Evolutionary conservation across 2,329 filamentous ascomycete genomes (phyloP), one percentile per base, ranked within the genome.

Genomic region (Pyrenophora teres): DNA sequence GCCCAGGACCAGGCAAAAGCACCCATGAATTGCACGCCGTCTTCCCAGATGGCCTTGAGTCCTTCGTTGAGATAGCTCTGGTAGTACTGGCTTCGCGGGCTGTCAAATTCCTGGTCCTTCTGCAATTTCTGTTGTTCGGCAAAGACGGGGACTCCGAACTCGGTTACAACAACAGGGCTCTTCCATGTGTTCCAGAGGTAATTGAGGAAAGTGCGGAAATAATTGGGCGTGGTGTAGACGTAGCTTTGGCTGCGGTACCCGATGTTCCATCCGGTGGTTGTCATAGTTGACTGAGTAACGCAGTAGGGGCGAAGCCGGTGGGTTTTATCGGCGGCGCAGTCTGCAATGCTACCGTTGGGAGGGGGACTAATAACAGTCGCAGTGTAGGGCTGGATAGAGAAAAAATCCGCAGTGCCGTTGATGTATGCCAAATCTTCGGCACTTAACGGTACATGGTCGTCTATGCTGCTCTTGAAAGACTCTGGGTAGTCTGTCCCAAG

Each of bases 161-260:
- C 83, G 6, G 78, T 77, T 4, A 85, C 69, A 18, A 74, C 72
- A 6, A 82, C 72, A 0, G 80, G 80, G 0, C 69, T 64, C 27
- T 70, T 77, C 74, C 80, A 87, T 0, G 80, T 85, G 66, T 85
- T 85, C 75, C 79, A 83, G 2, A 87, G 70, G 60, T 85, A 86
- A 57, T 75, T 79, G 4, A 84, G 73, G 55, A 82, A 80, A 46
- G 74, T 76, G 45, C 81, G 77, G n/a, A 87, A 76, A 57, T 83
- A 85, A 2, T 75, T 77, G 0, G 83, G 84, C 0, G 84, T 81
- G 30, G 81, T 80, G 68, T 85, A 84, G n/a, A 82, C 78, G 60
- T 84, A 83, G 2, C 76, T 76, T 30, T 82, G 72, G 2, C 81
- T 83, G 10, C 77, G 74, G 54, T 84, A 83, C 16, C 83, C 83